Base-by-base conservation (phyloP, 768 basidiomycete genomes). In the Russula compacta region DNA sequence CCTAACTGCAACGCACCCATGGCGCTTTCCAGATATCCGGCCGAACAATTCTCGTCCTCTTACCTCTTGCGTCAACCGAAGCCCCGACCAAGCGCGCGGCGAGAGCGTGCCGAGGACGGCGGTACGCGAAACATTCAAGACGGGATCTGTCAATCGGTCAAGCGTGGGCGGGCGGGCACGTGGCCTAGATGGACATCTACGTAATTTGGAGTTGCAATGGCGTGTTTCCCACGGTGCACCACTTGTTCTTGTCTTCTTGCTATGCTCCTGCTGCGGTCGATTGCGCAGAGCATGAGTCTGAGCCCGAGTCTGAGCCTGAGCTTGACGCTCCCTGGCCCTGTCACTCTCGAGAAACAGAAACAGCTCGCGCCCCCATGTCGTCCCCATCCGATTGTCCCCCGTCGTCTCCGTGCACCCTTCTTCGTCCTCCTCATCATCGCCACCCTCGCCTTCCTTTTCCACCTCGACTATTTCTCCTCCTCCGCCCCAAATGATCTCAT, bases 61-160 rank as follows among this genome's bases (percentile, higher is more conserved):
- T 4, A 67, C 40, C 64, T 69, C 14, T 70, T 70, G 50, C 50
- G 19, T 38, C 50, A 8, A 36, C 35, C 19, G 17, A 51, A 1
- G 12, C n/a, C 17, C 35, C 49, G n/a, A n/a, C n/a, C n/a, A n/a
- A n/a, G n/a, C n/a, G n/a, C n/a, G n/a, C n/a, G n/a, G n/a, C n/a
- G 85, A 86, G 70, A 71, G 73, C 6, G 71, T 83, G 17, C 78
- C 80, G 56, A 65, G 57, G 1, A 74, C 84, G 2, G 84, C 84
- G 0, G 62, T 83, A 5, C 75, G 85, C 17, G 85, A 87, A 71
- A 83, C 83, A 0, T 51, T 17, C 15, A 12, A 42, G 17, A 42
- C 40, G 9, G 40, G 40, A 17, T n/a, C n/a, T n/a, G n/a, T n/a
- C n/a, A n/a, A n/a, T n/a, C n/a, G n/a, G n/a, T n/a, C n/a, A n/a